phyloP scores from a whole-genome alignment of 75 land plant genomes.

The Cupressus sempervirens region DNA sequence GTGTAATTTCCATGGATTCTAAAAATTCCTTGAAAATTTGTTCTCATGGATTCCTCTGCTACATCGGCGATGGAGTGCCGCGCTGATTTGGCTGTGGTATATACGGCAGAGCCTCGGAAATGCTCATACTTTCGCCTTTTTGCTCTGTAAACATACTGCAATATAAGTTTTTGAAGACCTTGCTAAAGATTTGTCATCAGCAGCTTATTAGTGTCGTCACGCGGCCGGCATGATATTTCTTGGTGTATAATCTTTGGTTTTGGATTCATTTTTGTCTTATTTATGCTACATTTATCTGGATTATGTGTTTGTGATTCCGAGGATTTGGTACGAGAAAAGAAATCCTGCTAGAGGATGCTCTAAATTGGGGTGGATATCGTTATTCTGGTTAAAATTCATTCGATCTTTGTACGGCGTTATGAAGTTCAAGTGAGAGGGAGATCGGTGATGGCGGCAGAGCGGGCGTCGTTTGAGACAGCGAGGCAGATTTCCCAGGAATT shows the following conservation, averaged over 20 bases:
- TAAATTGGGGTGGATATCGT: background rate
- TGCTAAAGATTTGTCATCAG: background rate
- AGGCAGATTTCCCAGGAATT: background rate
- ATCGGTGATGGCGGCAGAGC: background rate
- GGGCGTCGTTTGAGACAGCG: background rate
- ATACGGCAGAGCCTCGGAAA: background rate
- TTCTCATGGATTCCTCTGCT: background rate
- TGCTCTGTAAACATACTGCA: background rate
- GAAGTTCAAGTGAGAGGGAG: constrained; percentile 2
- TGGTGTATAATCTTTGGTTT: background rate
- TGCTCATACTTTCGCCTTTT: background rate
- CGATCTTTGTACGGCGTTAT: background rate
- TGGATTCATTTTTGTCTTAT: background rate
- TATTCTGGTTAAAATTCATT: background rate
- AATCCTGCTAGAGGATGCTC: background rate
- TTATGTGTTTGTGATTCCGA: background rate
- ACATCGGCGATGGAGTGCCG: background rate
- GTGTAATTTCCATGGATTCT: background rate
- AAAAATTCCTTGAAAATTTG: background rate
- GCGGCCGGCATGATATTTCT: background rate
- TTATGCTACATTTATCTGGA: background rate
- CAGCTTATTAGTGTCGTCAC: background rate
- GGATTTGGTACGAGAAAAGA: background rate
- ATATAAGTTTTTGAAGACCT: background rate
- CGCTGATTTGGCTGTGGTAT: background rate